Base-by-base conservation (phyloP, 805 yeast species). In the Vanderwaltozyma verrucispora region DNA sequence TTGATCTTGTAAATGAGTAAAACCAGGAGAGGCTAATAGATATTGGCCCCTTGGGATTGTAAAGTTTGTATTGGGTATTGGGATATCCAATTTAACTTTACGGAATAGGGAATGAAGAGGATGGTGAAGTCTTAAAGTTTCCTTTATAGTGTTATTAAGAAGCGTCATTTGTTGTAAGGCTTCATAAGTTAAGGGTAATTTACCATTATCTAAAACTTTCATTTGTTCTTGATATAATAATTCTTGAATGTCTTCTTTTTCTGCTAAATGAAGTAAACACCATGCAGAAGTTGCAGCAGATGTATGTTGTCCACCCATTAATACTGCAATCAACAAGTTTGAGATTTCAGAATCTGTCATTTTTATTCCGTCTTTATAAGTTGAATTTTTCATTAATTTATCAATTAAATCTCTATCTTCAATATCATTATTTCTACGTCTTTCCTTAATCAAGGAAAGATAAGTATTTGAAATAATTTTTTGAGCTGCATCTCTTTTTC, bases 251-350 rank as follows among this genome's bases (percentile, higher is more conserved):
- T 83, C 81, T 32, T 94, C 94, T 53, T 75, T 70, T 52, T 81
- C 94, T 47, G 87, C 96, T 44, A 92, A 71, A 58, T 92, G 97
- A 47, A 92, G 71, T 56, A 92, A 67, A 54, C 78, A 77, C 98
- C 98, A 92, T 14, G 96, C 82, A 29, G 95, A 83, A 17, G 98
- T 92, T 18, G 97, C 74, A 31, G 97, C 92, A 45, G 95, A 82
- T 20, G 98, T 92, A 63, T 92, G 98, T 68, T 92, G 98, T 45
- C 98, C 98, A 53, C 98, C 98, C 98, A 92, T 92, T 44, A 92
- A 71, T 38, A 92, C 81, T 62, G 97, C 98, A 62, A 92, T 89
- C 60, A 87, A 68, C 61, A 92, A 69, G 63, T 88, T 83, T 35
- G 97, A 92, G 55, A 92, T 86, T 65, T 92, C 95, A 60, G 80